Percentiles rank a stretch among this genome's conserved stretches.
Evolutionary conservation across 2,329 filamentous ascomycete genomes (phyloP).

Genomic region (Cercospora canescens): DNA sequence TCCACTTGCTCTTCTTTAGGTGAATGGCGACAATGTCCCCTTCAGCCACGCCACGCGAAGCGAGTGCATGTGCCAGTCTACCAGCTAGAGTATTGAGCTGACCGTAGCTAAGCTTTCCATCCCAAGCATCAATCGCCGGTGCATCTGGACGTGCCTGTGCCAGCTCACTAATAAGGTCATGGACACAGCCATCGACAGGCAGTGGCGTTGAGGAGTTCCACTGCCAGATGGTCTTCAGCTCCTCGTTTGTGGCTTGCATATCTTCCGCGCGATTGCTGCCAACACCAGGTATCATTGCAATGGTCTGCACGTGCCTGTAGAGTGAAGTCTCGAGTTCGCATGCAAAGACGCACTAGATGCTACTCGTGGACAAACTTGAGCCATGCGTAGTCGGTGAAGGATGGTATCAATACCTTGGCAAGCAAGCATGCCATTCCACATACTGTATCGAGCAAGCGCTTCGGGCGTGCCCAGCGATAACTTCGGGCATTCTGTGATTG

Average conservation of each 20-base stretch:
- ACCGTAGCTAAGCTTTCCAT: constrained; percentile 30
- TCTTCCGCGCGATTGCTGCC: background rate
- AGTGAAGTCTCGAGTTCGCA: background rate
- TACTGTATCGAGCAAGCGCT: background rate
- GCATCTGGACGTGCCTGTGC: constrained; percentile 24
- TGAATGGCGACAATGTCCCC: constrained; percentile 24
- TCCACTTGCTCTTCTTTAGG: constrained; percentile 32
- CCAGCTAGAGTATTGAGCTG: constrained; percentile 26
- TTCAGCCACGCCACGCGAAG: background rate
- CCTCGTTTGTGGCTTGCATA: background rate
- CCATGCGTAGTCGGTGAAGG: background rate
- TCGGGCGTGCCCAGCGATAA: background rate
- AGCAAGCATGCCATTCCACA: background rate
- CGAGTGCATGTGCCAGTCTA: constrained; percentile 18
- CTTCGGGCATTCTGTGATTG: background rate
- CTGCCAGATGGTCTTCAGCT: constrained; percentile 22
- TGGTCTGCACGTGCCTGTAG: background rate
- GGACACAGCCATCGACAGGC: constrained; percentile 21
- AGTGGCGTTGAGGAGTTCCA: constrained; percentile 20
- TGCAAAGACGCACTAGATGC: background rate
- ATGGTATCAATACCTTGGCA: background rate
- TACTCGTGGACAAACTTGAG: background rate
- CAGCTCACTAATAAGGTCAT: constrained; percentile 25
- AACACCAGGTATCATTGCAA: background rate
- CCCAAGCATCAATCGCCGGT: constrained; percentile 30